Conservation (phyloP, 1,284 basidiomycete genomes). For the Ceratobasidium sp. region DNA sequence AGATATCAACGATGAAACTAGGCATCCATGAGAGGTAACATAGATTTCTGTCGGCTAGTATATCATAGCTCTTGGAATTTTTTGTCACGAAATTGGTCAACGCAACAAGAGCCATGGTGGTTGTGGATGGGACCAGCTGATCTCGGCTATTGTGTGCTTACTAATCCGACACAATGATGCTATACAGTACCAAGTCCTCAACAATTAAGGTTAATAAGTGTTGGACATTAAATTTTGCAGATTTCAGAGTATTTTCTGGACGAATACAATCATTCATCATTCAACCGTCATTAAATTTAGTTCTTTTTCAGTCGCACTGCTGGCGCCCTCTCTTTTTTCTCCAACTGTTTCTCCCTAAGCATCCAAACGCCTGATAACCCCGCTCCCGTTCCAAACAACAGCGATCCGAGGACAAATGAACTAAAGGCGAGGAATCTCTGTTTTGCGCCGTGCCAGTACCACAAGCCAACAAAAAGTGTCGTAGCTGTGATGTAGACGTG, state of each 20-base stretch:
- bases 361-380: conserved; percentile 33
- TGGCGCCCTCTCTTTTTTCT: neutral
- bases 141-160: neutral
- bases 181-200: neutral
- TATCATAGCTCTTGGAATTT: neutral
- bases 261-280: neutral
- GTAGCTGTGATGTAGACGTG: conserved; percentile 8
- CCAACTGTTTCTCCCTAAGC: conserved; percentile 21
- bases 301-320: neutral
- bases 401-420: neutral
- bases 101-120: neutral
- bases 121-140: neutral
- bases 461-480: conserved; percentile 20
- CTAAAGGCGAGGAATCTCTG: conserved; percentile 2
- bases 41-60: neutral
- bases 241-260: no score
- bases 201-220: no score
- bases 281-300: neutral
- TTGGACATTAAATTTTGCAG: no score
- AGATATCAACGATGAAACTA: neutral
- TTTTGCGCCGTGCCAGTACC: neutral
- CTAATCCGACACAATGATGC: neutral
- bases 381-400: conserved; percentile 13
- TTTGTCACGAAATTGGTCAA: neutral
- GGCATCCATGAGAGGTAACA: neutral